Evolutionary conservation across 1,139 yeast species (phyloP), one percentile per base, ranked within the genome.

Genomic region (Insectozyma bohioensis): DNA sequence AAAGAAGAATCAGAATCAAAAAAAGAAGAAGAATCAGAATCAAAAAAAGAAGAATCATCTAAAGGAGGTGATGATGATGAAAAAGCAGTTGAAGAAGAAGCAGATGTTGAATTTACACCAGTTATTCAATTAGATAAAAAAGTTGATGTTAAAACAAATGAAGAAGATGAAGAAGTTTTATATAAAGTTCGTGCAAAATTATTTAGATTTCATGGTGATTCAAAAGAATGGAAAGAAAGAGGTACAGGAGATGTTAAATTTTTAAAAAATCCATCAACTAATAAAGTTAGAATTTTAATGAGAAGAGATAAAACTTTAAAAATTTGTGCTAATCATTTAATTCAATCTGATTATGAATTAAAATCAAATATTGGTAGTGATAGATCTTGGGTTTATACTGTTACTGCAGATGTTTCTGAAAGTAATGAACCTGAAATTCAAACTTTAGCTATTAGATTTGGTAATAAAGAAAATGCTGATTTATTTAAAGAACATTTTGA

Each of bases 221-320:
- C 81, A 39, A 85, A 86, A 56, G 98, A 92, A 68, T 92, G 99
- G 98, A 92, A 94, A 66, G 99, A 94, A 73, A 85, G 98, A 72
- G 98, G 98, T 49, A 88, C 97, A 28, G 99, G 98, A 52, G 98
- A 92, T 57, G 97, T 90, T 52, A 87, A 90, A 67, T 87, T 92
- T 64, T 78, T 92, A 60, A 78, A 92, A 70, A 96, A 90, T 71
- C 87, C 86, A 66, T 67, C 87, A 37, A 69, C 87, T 38, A 75
- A 77, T 38, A 90, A 86, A 69, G 85, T 85, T 45, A 83, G 98
- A 69, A 67, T 92, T 47, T 75, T 92, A 58, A 92, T 92, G 98
- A 86, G 98, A 78, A 87, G 98, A 71, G 98, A 92, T 71, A 92
- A 92, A 74, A 92, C 97, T 37, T 78, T 90, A 58, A 92, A 92